Base-by-base conservation (phyloP, 495 filamentous ascomycete species). In the Penicillium canariense region DNA sequence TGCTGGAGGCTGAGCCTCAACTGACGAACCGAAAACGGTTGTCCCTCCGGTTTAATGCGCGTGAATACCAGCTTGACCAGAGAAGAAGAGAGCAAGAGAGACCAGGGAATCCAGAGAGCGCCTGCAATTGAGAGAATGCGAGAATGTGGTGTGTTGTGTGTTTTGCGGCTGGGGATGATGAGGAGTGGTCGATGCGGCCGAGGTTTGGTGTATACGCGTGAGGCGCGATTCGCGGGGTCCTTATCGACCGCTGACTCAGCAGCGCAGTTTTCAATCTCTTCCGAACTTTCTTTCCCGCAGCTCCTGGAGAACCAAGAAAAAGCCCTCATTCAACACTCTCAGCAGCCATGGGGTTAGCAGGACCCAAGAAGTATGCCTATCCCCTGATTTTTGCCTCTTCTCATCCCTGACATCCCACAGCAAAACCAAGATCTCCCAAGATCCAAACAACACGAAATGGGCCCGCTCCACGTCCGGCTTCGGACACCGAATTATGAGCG, bases 381-480 rank as follows among this genome's bases (percentile, higher is more conserved):
- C n/a, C 26, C 50, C 39, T 35, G 26, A 10, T 18, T 23, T 45
- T 17, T 5, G 18, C 2, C 6, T 46, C 10, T 20, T 4, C 18
- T 18, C 25, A 55, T n/a, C 38, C 46, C 30, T 50, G 34, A 48
- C 30, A 26, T 6, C 50, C 28, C 35, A 20, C 52, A 97, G 93
- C 67, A 88, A 83, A 61, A 82, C 79, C 30, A 96, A 93, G 69
- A 80, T 97, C 46, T 87, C 89, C 43, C 73, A 85, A 62, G 93
- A 98, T 73, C 93, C 93, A 12, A 96, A 96, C 68, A 97, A 97
- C 67, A 96, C 89, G 26, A 82, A 81, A 73, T 98, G 93, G 93
- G 82, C 87, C 42, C 85, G 84, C 55, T 87, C 90, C 60, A 91
- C 89, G 55, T 77, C 80, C 40, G 82, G 83, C 44, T 97, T 90